Conservation (phyloP, 768 basidiomycete species). For the Lentinula detonsa region DNA sequence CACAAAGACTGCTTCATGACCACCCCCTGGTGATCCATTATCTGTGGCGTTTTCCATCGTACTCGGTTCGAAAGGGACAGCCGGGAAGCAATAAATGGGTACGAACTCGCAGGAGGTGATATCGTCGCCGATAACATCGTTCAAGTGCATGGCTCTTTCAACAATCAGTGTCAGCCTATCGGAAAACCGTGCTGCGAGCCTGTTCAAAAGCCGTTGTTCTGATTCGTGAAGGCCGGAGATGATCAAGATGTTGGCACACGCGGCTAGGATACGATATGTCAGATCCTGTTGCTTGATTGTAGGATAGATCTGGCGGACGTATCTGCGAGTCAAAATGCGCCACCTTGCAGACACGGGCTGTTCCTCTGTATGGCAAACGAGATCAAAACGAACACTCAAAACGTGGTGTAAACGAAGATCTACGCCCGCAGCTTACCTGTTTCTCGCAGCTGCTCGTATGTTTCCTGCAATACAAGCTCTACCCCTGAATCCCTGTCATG, state of each 20-base stretch:
- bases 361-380: slow-evolving; percentile 5
- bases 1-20: background rate
- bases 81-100: slow-evolving; percentile 37
- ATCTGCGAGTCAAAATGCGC: slow-evolving; percentile 11
- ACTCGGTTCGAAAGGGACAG: slow-evolving; percentile 29
- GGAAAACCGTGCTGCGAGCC: slow-evolving; percentile 35
- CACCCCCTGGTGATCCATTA: background rate
- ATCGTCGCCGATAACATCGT: slow-evolving; percentile 54
- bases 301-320: slow-evolving; percentile 8
- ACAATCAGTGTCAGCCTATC: slow-evolving; percentile 36
- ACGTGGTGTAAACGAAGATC: background rate
- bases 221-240: slow-evolving; percentile 28
- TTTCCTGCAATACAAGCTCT: slow-evolving; percentile 14
- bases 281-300: slow-evolving; percentile 2
- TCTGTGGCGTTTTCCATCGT: slow-evolving; percentile 44
- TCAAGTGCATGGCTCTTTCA: slow-evolving; percentile 40
- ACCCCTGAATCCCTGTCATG: slow-evolving; percentile 9
- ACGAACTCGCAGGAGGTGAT: slow-evolving; percentile 54
- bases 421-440: slow-evolving; percentile 2
- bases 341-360: slow-evolving; percentile 9
- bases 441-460: slow-evolving; percentile 10
- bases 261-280: slow-evolving; percentile 24
- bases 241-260: slow-evolving; percentile 35
- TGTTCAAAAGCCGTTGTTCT: slow-evolving; percentile 26
- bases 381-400: background rate